phyloP scores from a whole-genome alignment of 495 filamentous ascomycete species.

The Penicillium pulvis region DNA sequence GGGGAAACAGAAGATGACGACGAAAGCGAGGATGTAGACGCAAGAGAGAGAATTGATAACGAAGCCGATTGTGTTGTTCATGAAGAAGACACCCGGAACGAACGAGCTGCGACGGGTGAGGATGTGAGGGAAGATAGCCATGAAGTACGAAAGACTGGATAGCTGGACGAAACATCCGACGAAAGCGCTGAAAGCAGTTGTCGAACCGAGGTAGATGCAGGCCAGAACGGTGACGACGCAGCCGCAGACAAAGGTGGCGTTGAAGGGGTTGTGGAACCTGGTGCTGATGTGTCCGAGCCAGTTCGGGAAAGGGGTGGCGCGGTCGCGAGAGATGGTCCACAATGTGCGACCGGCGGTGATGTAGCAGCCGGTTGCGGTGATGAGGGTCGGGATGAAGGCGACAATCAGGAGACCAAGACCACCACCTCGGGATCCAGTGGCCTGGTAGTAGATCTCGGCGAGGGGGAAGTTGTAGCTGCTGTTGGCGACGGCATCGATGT shows the following conservation, averaged over 20 bases:
- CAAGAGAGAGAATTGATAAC: constrained; percentile 60
- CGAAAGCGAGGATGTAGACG: constrained; percentile 67
- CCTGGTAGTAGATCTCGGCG: constrained; percentile 76
- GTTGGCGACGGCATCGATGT: constrained; percentile 37
- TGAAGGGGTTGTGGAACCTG: constrained; percentile 63
- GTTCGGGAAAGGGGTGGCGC: constrained; percentile 49
- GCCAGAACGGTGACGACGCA: constrained; percentile 65
- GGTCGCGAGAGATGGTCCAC: constrained; percentile 81
- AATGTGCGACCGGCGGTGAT: constrained; percentile 81
- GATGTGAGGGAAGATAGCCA: constrained; percentile 75
- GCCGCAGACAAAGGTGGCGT: constrained; percentile 64
- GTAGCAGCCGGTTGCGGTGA: constrained; percentile 66
- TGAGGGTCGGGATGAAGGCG: constrained; percentile 63
- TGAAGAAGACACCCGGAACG: constrained; percentile 67
- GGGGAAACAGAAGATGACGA: constrained; percentile 81
- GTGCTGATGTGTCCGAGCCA: constrained; percentile 43
- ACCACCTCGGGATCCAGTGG: constrained; percentile 67
- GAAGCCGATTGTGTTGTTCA: constrained; percentile 61
- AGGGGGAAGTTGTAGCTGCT: constrained; percentile 67
- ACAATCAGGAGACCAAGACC: constrained; percentile 61
- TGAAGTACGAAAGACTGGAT: constrained; percentile 70
- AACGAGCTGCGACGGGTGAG: constrained; percentile 65
- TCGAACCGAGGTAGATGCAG: constrained; percentile 71
- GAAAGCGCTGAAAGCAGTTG: constrained; percentile 75
- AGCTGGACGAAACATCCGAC: constrained; percentile 73